These are phyloP conservation scores for Fusarium sp. DNA, from an alignment of 2,329 filamentous ascomycete species.

Conservation along the genomic window DNA sequence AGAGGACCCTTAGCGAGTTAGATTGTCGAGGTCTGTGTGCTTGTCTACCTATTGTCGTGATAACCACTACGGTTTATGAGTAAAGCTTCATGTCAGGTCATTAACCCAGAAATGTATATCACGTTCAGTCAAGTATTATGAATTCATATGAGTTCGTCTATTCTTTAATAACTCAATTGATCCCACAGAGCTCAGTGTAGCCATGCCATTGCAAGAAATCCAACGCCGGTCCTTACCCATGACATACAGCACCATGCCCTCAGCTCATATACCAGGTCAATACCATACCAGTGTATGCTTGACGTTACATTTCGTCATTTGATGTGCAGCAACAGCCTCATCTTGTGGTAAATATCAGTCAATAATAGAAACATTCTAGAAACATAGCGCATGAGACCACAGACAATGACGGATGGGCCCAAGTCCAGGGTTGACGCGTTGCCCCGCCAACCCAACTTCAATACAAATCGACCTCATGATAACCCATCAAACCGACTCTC, in stretches of 20 bases:
- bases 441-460: constrained; percentile 38
- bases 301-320: no score
- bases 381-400: neutral
- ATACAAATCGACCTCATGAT: constrained; percentile 16
- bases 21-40: neutral
- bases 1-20: neutral
- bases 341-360: neutral
- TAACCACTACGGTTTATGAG: neutral
- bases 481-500: neutral
- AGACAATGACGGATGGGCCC: neutral
- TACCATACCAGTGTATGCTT: neutral
- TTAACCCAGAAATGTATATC: neutral
- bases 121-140: neutral
- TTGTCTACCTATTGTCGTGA: neutral
- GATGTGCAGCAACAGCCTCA: neutral
- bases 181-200: neutral
- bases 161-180: neutral
- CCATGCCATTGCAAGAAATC: neutral
- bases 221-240: neutral
- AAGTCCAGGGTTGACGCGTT: constrained; percentile 23
- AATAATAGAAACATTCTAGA: constrained; percentile 7
- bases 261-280: neutral
- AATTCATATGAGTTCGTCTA: neutral
- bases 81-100: neutral
- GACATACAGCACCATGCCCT: neutral